Evolutionary conservation across 306 rosid genomes (phyloP).

Genomic region (Begonia peltatifolia): DNA sequence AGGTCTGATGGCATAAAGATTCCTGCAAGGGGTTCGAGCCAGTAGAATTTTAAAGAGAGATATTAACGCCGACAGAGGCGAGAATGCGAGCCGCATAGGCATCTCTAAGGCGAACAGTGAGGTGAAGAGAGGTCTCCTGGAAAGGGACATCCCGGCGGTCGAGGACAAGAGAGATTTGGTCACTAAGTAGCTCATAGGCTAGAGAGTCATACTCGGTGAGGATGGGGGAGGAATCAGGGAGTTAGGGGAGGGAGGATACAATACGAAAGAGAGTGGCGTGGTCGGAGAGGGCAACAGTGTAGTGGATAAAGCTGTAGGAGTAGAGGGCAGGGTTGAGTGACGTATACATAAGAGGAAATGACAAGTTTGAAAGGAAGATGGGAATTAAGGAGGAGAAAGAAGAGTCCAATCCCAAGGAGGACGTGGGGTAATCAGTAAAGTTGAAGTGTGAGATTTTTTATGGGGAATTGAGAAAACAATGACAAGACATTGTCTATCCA

Average conservation of each 20-base stretch:
- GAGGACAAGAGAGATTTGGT: slow-evolving; percentile 39
- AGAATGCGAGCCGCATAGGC: slow-evolving; percentile 31
- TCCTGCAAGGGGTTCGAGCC: slow-evolving; percentile 90
- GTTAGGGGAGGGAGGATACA: slow-evolving; percentile 48
- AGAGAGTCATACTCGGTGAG: slow-evolving; percentile 70
- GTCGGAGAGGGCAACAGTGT: slow-evolving; percentile 52
- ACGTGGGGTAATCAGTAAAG: too few species aligned
- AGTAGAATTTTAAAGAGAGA: slow-evolving; percentile 62
- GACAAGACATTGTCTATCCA: too few species aligned
- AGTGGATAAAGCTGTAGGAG: slow-evolving; percentile 64
- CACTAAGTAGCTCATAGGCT: slow-evolving; percentile 60
- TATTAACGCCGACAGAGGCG: slow-evolving; percentile 69
- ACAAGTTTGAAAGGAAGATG: background rate
- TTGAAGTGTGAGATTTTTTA: too few species aligned
- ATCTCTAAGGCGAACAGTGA: slow-evolving; percentile 65
- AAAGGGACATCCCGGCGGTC: slow-evolving; percentile 88
- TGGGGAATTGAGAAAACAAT: background rate
- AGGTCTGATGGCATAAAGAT: slow-evolving; percentile 62
- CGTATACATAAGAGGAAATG: background rate
- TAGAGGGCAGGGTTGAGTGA: slow-evolving; percentile 44
- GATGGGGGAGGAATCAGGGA: slow-evolving; percentile 48
- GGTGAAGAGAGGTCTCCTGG: slow-evolving; percentile 82
- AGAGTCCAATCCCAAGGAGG: too few species aligned
- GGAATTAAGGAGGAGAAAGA: background rate
- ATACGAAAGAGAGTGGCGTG: slow-evolving; percentile 46